These are phyloP conservation scores for Epicoccum nigrum DNA, from an alignment of 2,329 filamentous ascomycete species.

Conservation along the genomic window DNA sequence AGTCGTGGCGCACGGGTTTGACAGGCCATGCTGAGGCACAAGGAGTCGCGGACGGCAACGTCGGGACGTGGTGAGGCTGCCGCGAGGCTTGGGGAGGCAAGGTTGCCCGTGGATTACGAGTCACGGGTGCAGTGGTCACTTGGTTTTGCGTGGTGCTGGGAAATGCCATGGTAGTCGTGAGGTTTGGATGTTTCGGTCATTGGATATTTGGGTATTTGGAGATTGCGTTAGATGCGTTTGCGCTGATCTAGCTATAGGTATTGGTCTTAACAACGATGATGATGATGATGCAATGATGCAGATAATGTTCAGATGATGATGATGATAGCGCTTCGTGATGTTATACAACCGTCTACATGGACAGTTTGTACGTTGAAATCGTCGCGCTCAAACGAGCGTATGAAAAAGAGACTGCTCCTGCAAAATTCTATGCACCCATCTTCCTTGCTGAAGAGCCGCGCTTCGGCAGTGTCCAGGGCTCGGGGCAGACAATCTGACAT, in stretches of 20 bases:
- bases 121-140: no score
- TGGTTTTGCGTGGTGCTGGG: no score
- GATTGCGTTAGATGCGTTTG: not conserved
- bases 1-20: not conserved
- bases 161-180: no score
- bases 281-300: no score
- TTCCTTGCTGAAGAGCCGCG: slow-evolving; percentile 41
- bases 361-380: slow-evolving; percentile 5
- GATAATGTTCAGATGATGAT: not conserved
- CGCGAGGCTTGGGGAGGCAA: slow-evolving; percentile 2
- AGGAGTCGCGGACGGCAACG: slow-evolving; percentile 5
- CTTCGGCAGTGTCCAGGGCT: slow-evolving; percentile 59
- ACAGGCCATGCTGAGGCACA: slow-evolving; percentile 9
- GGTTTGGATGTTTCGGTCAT: no score
- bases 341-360: slow-evolving; percentile 4
- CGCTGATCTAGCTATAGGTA: no score
- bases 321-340: slow-evolving; percentile 9
- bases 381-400: slow-evolving; percentile 6
- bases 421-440: slow-evolving; percentile 20
- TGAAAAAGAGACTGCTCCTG: not conserved
- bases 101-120: not conserved
- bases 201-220: slow-evolving; percentile 7
- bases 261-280: no score
- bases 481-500: slow-evolving; percentile 54
- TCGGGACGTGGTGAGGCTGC: slow-evolving; percentile 14